Base-by-base conservation (phyloP, 2,329 filamentous ascomycete genomes). In the Alternaria dauci region DNA sequence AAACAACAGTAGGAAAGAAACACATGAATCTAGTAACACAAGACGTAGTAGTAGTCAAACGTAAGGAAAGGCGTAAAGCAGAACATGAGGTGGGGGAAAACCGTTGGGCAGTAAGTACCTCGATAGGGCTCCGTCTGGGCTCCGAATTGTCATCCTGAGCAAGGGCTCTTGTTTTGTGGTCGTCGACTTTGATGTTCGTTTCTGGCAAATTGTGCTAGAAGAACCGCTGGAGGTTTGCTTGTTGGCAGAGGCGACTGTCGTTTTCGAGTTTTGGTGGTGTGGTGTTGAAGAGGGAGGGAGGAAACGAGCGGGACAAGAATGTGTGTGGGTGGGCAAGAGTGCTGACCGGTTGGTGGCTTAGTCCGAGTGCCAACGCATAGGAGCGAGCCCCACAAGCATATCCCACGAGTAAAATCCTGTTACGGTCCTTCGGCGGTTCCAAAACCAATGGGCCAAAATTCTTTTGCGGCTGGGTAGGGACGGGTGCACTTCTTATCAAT, bases 91-190 rank as follows among this genome's bases (percentile, higher is more conserved):
- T 62, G 62, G 69, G 66, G 69, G 66, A 11, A 68, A 71, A 78
- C 74, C 76, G 63, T 73, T 76, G 77, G 76, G 76, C 74, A 77
- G 73, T 79, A 79, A 79, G 75, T 79, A 79, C 77, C 77, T 79
- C 68, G 76, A 73, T 69, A 74, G 70, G 76, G 73, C 72, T 79
- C 71, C 71, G 72, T 76, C 71, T 77, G 76, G 77, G 73, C 75
- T 79, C 76, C 76, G 77, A 79, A 74, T 75, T 78, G 76, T 76
- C 77, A 79, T 79, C 73, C 76, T 79, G 77, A 79, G 74, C 76
- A 72, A 74, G 72, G 73, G 76, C 75, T 78, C 75, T 74, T 72
- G 64, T 63, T 57, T 54, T 56, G 32, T 36, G 32, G 12, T 65
- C 71, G 68, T 60, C 67, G 53, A 53, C 54, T 52, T 61, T 61